Conservation (phyloP, 163 green algal species). For the Scenedesmus sp. region DNA sequence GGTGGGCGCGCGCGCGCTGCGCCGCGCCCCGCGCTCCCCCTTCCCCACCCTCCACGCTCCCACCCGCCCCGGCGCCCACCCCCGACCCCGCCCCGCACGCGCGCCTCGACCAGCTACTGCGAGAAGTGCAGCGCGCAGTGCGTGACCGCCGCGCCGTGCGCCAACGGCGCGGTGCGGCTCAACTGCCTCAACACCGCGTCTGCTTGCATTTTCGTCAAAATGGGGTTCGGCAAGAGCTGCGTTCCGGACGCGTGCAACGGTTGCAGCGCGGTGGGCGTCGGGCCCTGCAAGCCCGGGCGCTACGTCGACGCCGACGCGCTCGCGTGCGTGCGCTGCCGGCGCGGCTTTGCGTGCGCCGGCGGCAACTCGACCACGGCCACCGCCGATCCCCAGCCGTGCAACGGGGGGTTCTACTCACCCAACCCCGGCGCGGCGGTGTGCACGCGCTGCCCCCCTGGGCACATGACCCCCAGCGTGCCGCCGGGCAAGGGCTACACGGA, state of each 20-base stretch:
- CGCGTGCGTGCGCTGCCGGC: neutral
- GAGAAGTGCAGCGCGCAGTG: neutral
- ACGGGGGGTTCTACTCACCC: too few species aligned
- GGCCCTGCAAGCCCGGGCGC: neutral
- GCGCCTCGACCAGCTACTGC: constrained; percentile 31
- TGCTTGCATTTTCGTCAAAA: constrained; percentile 17
- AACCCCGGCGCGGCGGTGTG: too few species aligned
- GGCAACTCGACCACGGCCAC: too few species aligned
- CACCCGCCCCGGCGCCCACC: too few species aligned
- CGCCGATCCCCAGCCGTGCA: too few species aligned
- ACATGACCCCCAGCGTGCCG: too few species aligned
- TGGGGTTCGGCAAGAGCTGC: neutral
- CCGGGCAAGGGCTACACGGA: too few species aligned
- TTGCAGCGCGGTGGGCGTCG: neutral
- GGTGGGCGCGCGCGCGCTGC: neutral
- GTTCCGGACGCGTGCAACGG: constrained; percentile 21
- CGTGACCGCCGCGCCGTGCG: neutral
- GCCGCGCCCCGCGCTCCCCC: too few species aligned
- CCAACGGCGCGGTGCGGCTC: neutral
- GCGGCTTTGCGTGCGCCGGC: too few species aligned
- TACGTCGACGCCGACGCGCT: neutral
- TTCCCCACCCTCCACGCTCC: too few species aligned
- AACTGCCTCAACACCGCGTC: constrained; percentile 1
- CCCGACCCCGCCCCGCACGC: too few species aligned
- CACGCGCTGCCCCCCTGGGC: too few species aligned